Conservation (phyloP, 768 basidiomycete species). For the Cytidiella melzeri region DNA sequence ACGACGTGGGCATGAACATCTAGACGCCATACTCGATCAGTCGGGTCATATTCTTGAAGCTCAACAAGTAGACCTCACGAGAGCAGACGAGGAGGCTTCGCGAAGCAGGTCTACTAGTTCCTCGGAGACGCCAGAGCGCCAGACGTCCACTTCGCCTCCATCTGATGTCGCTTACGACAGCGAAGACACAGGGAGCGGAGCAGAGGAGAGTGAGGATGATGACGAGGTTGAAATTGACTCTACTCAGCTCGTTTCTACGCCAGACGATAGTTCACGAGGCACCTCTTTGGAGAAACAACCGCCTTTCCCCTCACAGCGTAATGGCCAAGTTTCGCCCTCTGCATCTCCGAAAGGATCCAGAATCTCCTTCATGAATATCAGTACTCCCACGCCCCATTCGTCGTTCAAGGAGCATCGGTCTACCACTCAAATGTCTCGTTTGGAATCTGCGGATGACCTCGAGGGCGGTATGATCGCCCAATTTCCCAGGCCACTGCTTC, state of each 20-base stretch:
- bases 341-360: not conserved
- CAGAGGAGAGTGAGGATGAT: constrained; percentile 25
- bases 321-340: not conserved
- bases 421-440: not conserved
- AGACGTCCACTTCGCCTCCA: constrained; percentile 9
- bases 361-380: not conserved
- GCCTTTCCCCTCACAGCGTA: not conserved
- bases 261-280: not conserved
- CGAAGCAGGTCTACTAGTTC: constrained; percentile 52
- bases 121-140: constrained; percentile 16
- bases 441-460: not conserved
- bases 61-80: constrained; percentile 65
- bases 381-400: no score
- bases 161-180: constrained; percentile 25
- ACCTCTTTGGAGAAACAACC: not conserved
- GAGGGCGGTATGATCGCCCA: not conserved
- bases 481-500: not conserved
- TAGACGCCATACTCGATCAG: constrained; percentile 86
- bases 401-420: no score
- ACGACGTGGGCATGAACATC: constrained; percentile 73
- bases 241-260: not conserved
- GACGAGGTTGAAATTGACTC: constrained; percentile 7
- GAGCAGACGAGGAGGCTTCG: constrained; percentile 34
- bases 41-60: constrained; percentile 83
- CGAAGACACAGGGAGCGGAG: constrained; percentile 22